Evolutionary conservation across 768 basidiomycete species (phyloP).

Genomic region (Pleurotus pulmonarius): DNA sequence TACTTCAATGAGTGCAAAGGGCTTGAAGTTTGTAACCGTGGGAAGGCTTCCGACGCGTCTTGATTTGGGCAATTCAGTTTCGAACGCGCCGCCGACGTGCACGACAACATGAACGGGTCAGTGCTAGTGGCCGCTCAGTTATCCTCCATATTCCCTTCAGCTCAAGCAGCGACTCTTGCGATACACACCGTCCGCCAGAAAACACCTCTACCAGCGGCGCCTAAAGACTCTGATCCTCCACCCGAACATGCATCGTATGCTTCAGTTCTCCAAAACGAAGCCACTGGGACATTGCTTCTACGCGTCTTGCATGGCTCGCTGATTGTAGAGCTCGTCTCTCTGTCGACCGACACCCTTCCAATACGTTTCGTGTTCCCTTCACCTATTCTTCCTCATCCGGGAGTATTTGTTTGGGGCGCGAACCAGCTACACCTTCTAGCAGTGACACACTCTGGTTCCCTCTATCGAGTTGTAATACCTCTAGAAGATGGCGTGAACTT

Average conservation of each 20-base stretch:
- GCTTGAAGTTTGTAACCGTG: background rate
- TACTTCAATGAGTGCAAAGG: too few species aligned
- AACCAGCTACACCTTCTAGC: conserved; percentile 67
- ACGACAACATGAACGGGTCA: conserved; percentile 27
- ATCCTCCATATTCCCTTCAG: conserved; percentile 56
- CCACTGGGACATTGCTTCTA: conserved; percentile 63
- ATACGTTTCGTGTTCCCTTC: conserved; percentile 80
- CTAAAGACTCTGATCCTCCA: conserved; percentile 41
- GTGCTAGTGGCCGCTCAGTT: conserved; percentile 58
- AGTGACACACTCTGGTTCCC: conserved; percentile 62
- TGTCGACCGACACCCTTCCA: conserved; percentile 60
- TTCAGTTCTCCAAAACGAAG: conserved; percentile 49
- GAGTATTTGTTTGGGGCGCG: conserved; percentile 53
- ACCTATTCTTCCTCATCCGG: conserved; percentile 58
- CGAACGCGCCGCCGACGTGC: background rate
- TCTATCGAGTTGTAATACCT: conserved; percentile 72
- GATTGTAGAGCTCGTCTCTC: conserved; percentile 74
- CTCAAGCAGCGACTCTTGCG: conserved; percentile 45
- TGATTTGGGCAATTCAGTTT: too few species aligned
- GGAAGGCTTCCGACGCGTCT: background rate
- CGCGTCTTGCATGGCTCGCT: conserved; percentile 73
- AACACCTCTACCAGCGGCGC: conserved; percentile 41
- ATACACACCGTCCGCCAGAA: conserved; percentile 60
- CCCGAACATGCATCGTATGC: conserved; percentile 74
- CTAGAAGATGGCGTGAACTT: conserved; percentile 44